Base-by-base conservation (phyloP, 345 rosid species). In the Lagerstroemia speciosa region DNA sequence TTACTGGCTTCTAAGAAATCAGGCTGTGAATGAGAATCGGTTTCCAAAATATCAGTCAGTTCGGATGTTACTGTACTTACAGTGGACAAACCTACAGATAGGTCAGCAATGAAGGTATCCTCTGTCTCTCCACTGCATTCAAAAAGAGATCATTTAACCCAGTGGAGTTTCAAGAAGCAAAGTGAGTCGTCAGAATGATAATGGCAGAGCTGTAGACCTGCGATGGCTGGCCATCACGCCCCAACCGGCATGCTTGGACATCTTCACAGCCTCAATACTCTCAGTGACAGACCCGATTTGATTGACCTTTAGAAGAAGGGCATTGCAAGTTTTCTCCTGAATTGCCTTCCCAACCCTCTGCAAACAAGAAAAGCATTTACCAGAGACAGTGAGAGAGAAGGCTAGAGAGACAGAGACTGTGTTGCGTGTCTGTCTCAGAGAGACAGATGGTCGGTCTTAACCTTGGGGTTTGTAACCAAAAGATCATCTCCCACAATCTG, bases 401-500 rank as follows among this genome's bases (percentile, higher is more conserved):
- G 65, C 14, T 24, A 31, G 34, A 27, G 48, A 55, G 33, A 17
- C 26, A n/a, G 33, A 24, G 1, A 12, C 22, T 3, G 22, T 8
- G 55, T 55, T 16, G 46, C 11, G 45, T 41, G 14, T 41, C 16
- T 41, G 14, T 41, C 16, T 41, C 5, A 34, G 36, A 8, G 43
- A 66, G 53, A 30, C 11, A 40, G 53, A 37, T 24, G 53, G 50
- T 52, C 31, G 33, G 5, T 24, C 26, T n/a, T 5, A 31, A 88
- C 97, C 99, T 89, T 91, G 63, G 97, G 99, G 78, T 94, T 94
- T 71, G 99, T 94, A 71, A 91, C 99, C 79, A 94, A 71, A 64
- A 91, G 93, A 88, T 94, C 96, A 76, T 94, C 99, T 69, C 99
- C 99, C 22, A 94, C 98, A 73, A 94, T 88, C 76, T 94, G 99